Evolutionary conservation across 305 asterid species (phyloP).

Genomic region (Stenogyne calaminthoides): DNA sequence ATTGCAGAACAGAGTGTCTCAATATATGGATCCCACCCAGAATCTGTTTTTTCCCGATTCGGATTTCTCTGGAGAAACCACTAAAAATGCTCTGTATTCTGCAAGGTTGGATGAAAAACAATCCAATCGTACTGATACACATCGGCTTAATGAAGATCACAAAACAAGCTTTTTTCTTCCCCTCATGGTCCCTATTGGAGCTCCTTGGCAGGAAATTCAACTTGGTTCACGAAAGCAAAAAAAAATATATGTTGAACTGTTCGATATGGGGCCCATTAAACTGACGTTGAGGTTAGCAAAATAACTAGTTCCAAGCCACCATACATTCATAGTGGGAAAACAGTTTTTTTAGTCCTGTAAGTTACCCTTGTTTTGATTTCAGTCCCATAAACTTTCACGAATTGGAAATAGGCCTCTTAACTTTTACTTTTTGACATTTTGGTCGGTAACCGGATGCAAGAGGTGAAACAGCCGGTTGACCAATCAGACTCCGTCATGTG

Average conservation of each 20-base stretch:
- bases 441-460: too few relatives aligned
- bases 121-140: conserved; percentile 31
- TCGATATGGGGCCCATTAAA: conserved; percentile 84
- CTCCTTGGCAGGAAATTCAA: conserved; percentile 97
- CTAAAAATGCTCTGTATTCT: conserved; percentile 35
- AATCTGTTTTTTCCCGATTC: conserved; percentile 52
- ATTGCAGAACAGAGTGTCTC: conserved; percentile 60
- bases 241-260: conserved; percentile 85
- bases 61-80: conserved; percentile 41
- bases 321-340: conserved; percentile 2
- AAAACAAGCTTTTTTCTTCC: conserved; percentile 51
- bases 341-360: too few relatives aligned
- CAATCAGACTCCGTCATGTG: too few relatives aligned
- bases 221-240: conserved; percentile 72
- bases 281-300: conserved; percentile 79
- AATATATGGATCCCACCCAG: conserved; percentile 50
- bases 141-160: conserved; percentile 39
- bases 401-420: too few relatives aligned
- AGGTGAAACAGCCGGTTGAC: too few relatives aligned
- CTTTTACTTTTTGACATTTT: too few relatives aligned
- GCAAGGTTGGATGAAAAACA: conserved; percentile 44
- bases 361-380: too few relatives aligned
- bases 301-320: conserved; percentile 25
- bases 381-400: too few relatives aligned
- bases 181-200: conserved; percentile 85